Conservation (phyloP, 2,329 filamentous ascomycete genomes). For the Trichophyton mentagrophytes region DNA sequence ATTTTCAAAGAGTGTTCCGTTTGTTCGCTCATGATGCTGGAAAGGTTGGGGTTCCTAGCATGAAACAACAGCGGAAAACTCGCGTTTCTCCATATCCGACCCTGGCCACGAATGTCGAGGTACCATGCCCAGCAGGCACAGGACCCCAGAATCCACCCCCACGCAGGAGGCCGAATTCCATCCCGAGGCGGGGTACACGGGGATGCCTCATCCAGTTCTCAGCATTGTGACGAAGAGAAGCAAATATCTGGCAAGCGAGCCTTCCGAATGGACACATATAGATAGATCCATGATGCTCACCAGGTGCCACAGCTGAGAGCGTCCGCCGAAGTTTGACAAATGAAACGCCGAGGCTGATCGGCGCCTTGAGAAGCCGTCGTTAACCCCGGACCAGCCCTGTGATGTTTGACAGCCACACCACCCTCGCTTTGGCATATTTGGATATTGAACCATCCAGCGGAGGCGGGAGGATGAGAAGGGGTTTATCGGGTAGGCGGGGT, state of each 20-base stretch:
- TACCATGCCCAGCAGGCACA: not conserved
- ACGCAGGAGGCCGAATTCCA: not conserved
- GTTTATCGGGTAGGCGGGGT: not conserved
- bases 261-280: not conserved
- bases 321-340: not conserved
- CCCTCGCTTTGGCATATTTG: not conserved
- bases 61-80: not conserved
- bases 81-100: not conserved
- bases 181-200: not conserved
- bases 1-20: not conserved
- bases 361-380: not conserved
- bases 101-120: not conserved
- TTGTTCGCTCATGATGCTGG: not conserved
- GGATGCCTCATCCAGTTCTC: not conserved
- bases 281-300: not conserved
- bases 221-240: not conserved
- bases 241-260: not conserved
- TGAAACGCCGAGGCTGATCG: not conserved
- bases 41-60: not conserved
- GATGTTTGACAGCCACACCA: not conserved
- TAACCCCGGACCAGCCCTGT: not conserved
- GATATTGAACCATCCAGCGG: not conserved
- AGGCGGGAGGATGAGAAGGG: not conserved
- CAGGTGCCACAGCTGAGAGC: not conserved
- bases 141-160: not conserved